Evolutionary conservation across 1,284 basidiomycete species (phyloP).

Genomic region (Pseudozyma hubeiensis): DNA sequence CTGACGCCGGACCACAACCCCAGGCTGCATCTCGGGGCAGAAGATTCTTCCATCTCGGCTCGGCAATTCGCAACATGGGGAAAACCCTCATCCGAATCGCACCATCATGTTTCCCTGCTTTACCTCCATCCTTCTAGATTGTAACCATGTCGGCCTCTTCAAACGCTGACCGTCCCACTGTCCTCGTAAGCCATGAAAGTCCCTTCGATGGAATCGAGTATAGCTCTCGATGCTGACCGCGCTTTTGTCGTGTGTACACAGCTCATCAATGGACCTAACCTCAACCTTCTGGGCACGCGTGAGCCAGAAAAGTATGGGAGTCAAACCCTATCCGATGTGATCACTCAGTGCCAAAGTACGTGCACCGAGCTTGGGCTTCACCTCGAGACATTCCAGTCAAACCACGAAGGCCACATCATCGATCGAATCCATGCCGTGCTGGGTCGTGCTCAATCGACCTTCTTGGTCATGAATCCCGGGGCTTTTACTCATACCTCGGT

Average conservation of each 20-base stretch:
- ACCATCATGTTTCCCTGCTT: no score
- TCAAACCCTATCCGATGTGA: slow-evolving; percentile 61
- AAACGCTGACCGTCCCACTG: slow-evolving; percentile 8
- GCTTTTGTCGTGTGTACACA: neutral
- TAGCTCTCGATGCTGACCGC: neutral
- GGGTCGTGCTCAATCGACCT: slow-evolving; percentile 7
- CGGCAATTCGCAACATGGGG: no score
- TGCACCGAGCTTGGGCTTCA: slow-evolving; percentile 5
- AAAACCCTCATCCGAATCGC: no score
- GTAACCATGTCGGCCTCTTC: no score
- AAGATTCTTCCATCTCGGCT: no score
- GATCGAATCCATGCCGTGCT: slow-evolving; percentile 63
- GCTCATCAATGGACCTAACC: slow-evolving; percentile 65
- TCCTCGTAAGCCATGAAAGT: neutral
- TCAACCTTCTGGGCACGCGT: slow-evolving; percentile 68
- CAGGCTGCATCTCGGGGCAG: no score
- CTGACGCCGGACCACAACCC: no score
- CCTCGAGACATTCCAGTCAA: slow-evolving; percentile 62
- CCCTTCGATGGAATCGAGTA: no score
- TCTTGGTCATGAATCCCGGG: slow-evolving; percentile 66
- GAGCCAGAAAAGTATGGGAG: slow-evolving; percentile 68
- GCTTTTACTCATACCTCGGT: slow-evolving; percentile 68
- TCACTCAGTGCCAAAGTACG: neutral
- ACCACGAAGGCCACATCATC: slow-evolving; percentile 68
- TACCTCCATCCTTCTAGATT: no score